Evolutionary conservation across 2,329 filamentous ascomycete genomes (phyloP).

Genomic region (Cercospora berteroae): DNA sequence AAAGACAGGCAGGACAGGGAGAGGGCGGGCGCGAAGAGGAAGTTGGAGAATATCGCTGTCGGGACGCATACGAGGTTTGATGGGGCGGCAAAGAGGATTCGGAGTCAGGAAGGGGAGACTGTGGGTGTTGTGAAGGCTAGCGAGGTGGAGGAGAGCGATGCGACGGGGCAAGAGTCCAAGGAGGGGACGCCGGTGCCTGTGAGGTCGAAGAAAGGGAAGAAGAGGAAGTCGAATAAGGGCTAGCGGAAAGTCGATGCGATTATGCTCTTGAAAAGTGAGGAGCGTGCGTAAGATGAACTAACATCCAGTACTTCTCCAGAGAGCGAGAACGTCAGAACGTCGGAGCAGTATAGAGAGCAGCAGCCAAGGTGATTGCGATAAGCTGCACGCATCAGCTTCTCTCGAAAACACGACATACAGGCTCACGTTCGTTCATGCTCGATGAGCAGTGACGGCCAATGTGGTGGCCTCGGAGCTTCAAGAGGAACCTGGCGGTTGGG

Average conservation of each 20-base stretch:
- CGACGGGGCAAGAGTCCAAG: not conserved
- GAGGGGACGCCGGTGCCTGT: constrained; percentile 3
- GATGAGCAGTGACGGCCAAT: too few relatives aligned
- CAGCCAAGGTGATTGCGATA: too few relatives aligned
- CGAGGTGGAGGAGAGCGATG: constrained; percentile 19
- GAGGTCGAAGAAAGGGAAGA: constrained; percentile 11
- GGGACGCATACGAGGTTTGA: constrained; percentile 39
- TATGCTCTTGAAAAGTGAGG: not conserved
- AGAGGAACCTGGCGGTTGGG: too few relatives aligned
- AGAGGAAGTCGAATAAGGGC: constrained; percentile 4
- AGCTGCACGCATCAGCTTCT: too few relatives aligned
- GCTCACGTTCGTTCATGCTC: too few relatives aligned
- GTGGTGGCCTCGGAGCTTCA: too few relatives aligned
- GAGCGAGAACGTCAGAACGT: not conserved
- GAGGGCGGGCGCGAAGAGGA: constrained; percentile 37
- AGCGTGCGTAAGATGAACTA: not conserved
- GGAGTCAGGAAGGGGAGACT: constrained; percentile 26
- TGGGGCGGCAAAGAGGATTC: constrained; percentile 36
- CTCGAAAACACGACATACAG: too few relatives aligned
- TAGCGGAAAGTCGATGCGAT: not conserved
- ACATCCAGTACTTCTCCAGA: not conserved
- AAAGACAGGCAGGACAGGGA: constrained; percentile 40
- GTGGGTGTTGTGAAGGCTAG: constrained; percentile 17
- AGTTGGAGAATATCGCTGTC: constrained; percentile 36
- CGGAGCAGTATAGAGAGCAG: too few relatives aligned